Base-by-base conservation (phyloP, 257 asterid species). In the Parsonsia alboflavescens region DNA sequence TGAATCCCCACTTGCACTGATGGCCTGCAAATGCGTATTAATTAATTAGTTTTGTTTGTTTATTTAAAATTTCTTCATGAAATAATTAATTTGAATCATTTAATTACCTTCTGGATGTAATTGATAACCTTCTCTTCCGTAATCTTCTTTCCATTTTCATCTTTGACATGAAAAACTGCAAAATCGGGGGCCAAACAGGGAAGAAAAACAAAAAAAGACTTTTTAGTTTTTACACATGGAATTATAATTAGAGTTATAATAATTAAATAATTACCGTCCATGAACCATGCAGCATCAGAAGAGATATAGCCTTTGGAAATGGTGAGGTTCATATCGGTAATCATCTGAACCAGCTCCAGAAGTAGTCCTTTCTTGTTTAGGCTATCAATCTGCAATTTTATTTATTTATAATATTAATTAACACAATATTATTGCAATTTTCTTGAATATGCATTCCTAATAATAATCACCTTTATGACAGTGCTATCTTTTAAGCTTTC, bases 201-300 rank as follows among this genome's bases (percentile, higher is more conserved):
- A n/a, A n/a, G n/a, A n/a, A n/a, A n/a, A n/a, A n/a, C n/a, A n/a
- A n/a, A n/a, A n/a, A n/a, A n/a, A n/a, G n/a, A n/a, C n/a, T n/a
- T n/a, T n/a, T n/a, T n/a, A n/a, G n/a, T n/a, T n/a, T n/a, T n/a
- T n/a, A n/a, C n/a, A n/a, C n/a, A n/a, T n/a, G n/a, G n/a, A n/a
- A n/a, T n/a, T n/a, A n/a, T n/a, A n/a, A n/a, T n/a, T n/a, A n/a
- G n/a, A n/a, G n/a, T n/a, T n/a, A n/a, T n/a, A n/a, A n/a, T n/a
- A n/a, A n/a, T n/a, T n/a, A n/a, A 15, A 41, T 33, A 44, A 52
- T 15, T 86, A 91, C 97, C 96, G 76, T 89, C 94, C 96, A 91
- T 89, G 84, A 87, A 83, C 94, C 96, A 91, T 10, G 86, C 96
- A 17, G 88, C 94, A 86, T 91, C 96, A 59, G 91, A 88, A 21